Evolutionary conservation across 768 basidiomycete species (phyloP).

Genomic region (Lentinula raphanica): DNA sequence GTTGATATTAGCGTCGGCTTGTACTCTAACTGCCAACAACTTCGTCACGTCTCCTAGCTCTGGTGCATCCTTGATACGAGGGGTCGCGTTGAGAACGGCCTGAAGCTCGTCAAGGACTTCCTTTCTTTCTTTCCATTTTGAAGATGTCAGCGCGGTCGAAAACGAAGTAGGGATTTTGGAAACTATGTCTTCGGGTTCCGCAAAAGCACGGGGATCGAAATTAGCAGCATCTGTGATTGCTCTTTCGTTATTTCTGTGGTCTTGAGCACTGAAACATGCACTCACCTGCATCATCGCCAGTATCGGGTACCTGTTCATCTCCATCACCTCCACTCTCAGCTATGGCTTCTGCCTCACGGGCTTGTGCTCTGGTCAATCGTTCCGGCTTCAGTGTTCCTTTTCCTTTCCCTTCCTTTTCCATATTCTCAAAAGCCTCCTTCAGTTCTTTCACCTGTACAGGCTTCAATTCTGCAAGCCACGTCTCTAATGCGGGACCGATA

Average conservation of each 20-base stretch:
- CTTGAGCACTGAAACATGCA: not conserved
- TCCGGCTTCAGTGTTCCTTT: slow-evolving; percentile 78
- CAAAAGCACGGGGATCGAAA: slow-evolving; percentile 73
- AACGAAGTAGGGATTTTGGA: slow-evolving; percentile 72
- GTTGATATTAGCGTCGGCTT: slow-evolving; percentile 89
- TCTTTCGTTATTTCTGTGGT: slow-evolving; percentile 10
- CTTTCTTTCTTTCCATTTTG: slow-evolving; percentile 98
- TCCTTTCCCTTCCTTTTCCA: slow-evolving; percentile 84
- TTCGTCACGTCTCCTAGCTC: slow-evolving; percentile 74
- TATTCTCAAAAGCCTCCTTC: slow-evolving; percentile 79
- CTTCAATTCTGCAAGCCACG: slow-evolving; percentile 85
- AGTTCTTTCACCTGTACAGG: slow-evolving; percentile 96
- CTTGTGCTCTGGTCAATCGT: slow-evolving; percentile 70
- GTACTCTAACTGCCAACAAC: slow-evolving; percentile 74
- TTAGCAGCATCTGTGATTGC: slow-evolving; percentile 38
- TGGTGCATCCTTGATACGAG: slow-evolving; percentile 73
- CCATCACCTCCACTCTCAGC: slow-evolving; percentile 32
- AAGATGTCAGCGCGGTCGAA: slow-evolving; percentile 70
- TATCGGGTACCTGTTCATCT: slow-evolving; percentile 28
- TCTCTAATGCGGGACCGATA: slow-evolving; percentile 78
- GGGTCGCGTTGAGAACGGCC: slow-evolving; percentile 59
- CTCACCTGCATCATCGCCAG: slow-evolving; percentile 42
- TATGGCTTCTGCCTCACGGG: slow-evolving; percentile 59
- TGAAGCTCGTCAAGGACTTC: slow-evolving; percentile 83
- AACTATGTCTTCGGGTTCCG: slow-evolving; percentile 77